Base-by-base conservation (phyloP, 2,329 filamentous ascomycete genomes). In the Penicillium sp. region DNA sequence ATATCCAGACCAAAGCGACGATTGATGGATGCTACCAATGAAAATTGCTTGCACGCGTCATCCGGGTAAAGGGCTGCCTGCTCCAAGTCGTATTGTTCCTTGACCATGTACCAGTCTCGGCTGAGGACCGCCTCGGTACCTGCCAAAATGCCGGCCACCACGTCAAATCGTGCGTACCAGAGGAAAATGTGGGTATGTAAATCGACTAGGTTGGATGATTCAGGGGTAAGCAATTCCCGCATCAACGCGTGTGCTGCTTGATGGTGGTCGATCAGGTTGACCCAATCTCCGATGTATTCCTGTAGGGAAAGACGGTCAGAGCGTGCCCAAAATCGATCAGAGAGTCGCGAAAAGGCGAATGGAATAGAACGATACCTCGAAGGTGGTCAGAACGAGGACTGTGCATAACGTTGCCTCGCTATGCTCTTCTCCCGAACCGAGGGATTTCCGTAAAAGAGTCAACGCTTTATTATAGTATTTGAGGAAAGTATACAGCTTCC, bases 281-380 rank as follows among this genome's bases (percentile, higher is more conserved):
- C 81, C 89, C 89, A 97, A 61, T 98, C 93, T 9, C 93, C 93
- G 31, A 97, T 76, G 56, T 89, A 94, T 68, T 97, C 93, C 88
- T 95, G 56, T n/a, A 15, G 10, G 14, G 8, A 30, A 36, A 17
- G 30, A 33, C 23, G 37, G 57, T 45, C 43, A 37, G 21, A 14
- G 14, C 33, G 31, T 33, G 4, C 13, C 10, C 43, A 23, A 2
- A 33, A 21, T 2, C 7, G 14, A 17, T 23, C 18, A 40, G 26
- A 20, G 21, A 30, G 8, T 18, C 23, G 16, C 36, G 50, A 42
- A 27, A 25, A 14, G 33, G 15, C 15, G 16, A 20, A 25, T 19
- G 8, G 19, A 13, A 49, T 27, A 9, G 14, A 7, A 4, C 25
- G 72, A 58, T 74, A 94, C 89, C 79, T 98, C 93, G 40, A 96